phyloP scores from a whole-genome alignment of 768 basidiomycete genomes.

The Phaeotremella fagi region DNA sequence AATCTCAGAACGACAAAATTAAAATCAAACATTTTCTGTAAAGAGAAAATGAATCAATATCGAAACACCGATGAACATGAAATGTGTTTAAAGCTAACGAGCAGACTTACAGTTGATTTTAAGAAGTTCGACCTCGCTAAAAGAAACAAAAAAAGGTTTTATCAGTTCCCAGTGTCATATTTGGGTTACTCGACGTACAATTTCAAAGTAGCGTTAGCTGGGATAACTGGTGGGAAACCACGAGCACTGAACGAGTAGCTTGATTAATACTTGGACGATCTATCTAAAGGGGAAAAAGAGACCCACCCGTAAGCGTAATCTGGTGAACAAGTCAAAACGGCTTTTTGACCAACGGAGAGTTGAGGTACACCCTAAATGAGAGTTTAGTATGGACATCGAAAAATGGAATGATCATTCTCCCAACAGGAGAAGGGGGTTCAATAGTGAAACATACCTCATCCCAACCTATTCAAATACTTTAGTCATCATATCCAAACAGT shows the following conservation, averaged over 20 bases:
- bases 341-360: slow-evolving; percentile 48
- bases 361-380: slow-evolving; percentile 35
- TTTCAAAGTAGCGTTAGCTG: slow-evolving; percentile 47
- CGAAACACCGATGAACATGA: no score
- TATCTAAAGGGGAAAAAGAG: no score
- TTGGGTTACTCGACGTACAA: slow-evolving; percentile 44
- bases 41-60: no score
- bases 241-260: slow-evolving; percentile 27
- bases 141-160: neutral
- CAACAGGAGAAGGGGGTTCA: neutral
- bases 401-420: neutral
- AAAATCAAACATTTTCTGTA: no score
- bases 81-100: no score
- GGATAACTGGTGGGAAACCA: slow-evolving; percentile 49
- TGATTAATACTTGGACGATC: neutral
- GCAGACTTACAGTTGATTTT: slow-evolving; percentile 33
- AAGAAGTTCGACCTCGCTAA: slow-evolving; percentile 32
- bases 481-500: neutral
- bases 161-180: neutral
- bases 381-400: no score
- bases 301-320: slow-evolving; percentile 45
- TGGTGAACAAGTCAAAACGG: slow-evolving; percentile 48
- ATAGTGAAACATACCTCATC: slow-evolving; percentile 29
- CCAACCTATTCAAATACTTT: slow-evolving; percentile 46
- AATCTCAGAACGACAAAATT: no score